Evolutionary conservation across 2,329 filamentous ascomycete species (phyloP).

Genomic region (Cercospora zeae-maydis): DNA sequence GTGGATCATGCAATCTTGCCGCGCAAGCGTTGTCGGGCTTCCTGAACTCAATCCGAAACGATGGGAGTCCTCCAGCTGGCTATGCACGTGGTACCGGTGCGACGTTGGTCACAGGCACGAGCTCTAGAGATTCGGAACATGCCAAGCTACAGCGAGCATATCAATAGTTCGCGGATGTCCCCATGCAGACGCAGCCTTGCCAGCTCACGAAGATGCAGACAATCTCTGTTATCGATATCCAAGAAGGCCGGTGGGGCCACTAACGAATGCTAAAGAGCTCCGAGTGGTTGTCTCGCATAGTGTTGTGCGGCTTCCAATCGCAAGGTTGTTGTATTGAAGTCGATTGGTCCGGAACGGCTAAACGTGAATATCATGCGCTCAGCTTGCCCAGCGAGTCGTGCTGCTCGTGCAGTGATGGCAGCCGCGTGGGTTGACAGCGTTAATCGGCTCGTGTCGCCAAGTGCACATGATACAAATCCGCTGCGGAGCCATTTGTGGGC

Average conservation of each 20-base stretch:
- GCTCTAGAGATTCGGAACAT: background rate
- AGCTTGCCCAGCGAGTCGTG: background rate
- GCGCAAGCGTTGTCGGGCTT: background rate
- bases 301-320: background rate
- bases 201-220: background rate
- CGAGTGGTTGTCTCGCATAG: background rate
- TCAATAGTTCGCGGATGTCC: background rate
- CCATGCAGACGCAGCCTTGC: background rate
- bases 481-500: background rate
- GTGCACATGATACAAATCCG: background rate
- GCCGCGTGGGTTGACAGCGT: background rate
- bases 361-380: background rate
- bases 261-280: background rate
- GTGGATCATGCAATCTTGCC: background rate
- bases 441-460: background rate
- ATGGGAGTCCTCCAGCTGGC: background rate
- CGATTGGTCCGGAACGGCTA: background rate
- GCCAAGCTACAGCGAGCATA: background rate
- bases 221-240: background rate
- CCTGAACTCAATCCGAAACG: background rate
- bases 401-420: background rate
- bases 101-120: background rate
- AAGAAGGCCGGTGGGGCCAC: background rate
- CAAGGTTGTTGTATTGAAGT: background rate
- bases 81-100: background rate